Base-by-base conservation (phyloP, 768 basidiomycete species). In the Podaxis sp. region DNA sequence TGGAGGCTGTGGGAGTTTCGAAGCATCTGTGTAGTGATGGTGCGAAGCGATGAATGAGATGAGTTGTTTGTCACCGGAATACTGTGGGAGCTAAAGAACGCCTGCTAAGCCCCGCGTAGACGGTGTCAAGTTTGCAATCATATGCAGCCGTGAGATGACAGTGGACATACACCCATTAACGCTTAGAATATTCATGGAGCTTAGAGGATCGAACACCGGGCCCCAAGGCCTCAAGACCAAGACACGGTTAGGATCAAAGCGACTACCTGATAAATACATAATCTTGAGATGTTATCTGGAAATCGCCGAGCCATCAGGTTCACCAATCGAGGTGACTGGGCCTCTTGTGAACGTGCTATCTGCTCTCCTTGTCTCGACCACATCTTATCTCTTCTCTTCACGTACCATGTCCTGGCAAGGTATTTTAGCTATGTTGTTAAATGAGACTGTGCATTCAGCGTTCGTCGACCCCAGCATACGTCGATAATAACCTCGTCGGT, bases 401-500 rank as follows among this genome's bases (percentile, higher is more conserved):
- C 44, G 17, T 62, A 72, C 62, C 51, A 89, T 90, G 89, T 89
- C 88, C 70, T 90, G 89, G 88, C 87, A 89, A 87, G 66, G 88
- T 91, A 64, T 38, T 50, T 28, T 20, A 20, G 10, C 15, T 36
- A 46, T n/a, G 44, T 10, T 26, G 2, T 36, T 46, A 38, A 41
- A 28, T 40, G 40, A 46, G 15, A 54, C 26, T 30, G 44, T n/a
- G 51, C 53, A 30, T 54, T 60, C n/a, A 53, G 55, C 24, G 12
- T 38, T 54, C 17, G 6, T 56, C 33, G 37, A 55, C 60, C 52
- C 62, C 68, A 95, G 93, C 82, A 65, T 93, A 93, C 78, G 90
- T 95, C 75, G 91, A 95, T 73, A 79, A 77, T 70, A 87, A 92
- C 74, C 86, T 96, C 61, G 74, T 96, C 68, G 90, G 85, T 38